A percentile compares a stretch with the other conserved stretches of the same genome.
Conservation (phyloP, 2,329 filamentous ascomycete species). For the Xylariaceae sp. region DNA sequence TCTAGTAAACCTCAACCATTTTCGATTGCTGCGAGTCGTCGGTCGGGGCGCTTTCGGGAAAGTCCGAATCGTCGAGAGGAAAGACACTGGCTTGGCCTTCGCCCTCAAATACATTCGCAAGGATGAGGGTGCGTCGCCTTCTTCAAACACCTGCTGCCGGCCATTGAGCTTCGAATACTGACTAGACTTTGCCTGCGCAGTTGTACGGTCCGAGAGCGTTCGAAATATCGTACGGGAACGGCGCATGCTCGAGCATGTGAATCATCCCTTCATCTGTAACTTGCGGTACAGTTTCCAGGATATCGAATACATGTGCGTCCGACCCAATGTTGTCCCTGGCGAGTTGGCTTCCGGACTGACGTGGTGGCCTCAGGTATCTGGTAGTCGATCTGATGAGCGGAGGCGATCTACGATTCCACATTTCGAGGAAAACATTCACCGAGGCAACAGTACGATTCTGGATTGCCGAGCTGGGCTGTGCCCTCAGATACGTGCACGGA, state of each 20-base stretch:
- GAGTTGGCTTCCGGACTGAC: too few species aligned
- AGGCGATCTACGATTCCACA: conserved; percentile 93
- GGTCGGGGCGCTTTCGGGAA: conserved; percentile 98
- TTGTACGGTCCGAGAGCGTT: conserved; percentile 94
- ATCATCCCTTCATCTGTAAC: conserved; percentile 97
- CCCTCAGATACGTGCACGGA: conserved; percentile 75
- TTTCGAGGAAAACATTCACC: conserved; percentile 94
- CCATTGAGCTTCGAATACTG: conserved; percentile 4
- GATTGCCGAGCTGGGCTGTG: conserved; percentile 91
- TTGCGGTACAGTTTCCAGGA: conserved; percentile 98
- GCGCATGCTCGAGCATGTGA: conserved; percentile 95
- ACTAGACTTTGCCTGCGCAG: conserved; percentile 44
- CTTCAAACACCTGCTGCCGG: conserved; percentile 3
- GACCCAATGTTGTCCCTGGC: too few species aligned
- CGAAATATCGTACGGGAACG: conserved; percentile 97
- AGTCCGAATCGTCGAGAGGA: conserved; percentile 95
- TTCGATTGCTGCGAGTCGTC: conserved; percentile 88
- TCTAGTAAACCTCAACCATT: conserved; percentile 97
- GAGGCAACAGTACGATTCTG: conserved; percentile 96
- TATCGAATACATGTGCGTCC: conserved; percentile 87
- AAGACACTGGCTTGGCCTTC: conserved; percentile 89
- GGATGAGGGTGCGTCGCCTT: conserved; percentile 82
- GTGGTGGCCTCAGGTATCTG: conserved; percentile 93
- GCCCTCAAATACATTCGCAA: conserved; percentile 97
- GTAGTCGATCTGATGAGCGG: conserved; percentile 98